phyloP scores from a whole-genome alignment of 305 asterid genomes.

The Fraxinus velutina region DNA sequence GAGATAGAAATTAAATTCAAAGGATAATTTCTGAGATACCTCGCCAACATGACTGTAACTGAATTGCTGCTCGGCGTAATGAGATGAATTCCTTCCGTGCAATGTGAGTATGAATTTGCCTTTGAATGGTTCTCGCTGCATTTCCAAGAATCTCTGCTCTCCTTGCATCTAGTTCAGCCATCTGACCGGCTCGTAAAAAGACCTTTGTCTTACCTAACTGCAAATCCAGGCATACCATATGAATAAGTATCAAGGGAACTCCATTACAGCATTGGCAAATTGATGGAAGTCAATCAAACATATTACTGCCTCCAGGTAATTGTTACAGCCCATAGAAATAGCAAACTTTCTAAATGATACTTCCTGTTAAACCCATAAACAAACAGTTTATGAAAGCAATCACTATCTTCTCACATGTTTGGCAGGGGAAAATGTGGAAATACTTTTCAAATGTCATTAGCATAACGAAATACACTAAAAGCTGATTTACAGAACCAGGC shows the following conservation, averaged over 20 bases:
- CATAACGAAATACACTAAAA: background rate
- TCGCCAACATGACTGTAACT: slow-evolving; percentile 97
- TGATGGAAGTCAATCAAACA: background rate
- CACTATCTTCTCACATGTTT: background rate
- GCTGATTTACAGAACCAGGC: background rate
- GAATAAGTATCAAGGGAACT: slow-evolving; percentile 8
- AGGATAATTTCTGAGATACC: slow-evolving; percentile 43
- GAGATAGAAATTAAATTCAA: background rate
- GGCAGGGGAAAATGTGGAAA: background rate
- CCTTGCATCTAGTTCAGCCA: slow-evolving; percentile 98
- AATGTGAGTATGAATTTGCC: slow-evolving; percentile 90
- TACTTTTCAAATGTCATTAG: background rate
- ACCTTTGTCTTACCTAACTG: slow-evolving; percentile 99
- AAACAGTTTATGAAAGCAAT: background rate
- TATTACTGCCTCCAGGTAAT: background rate
- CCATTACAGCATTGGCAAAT: background rate
- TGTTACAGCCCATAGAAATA: background rate
- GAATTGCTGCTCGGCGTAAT: slow-evolving; percentile 75
- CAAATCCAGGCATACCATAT: slow-evolving; percentile 27
- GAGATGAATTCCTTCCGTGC: slow-evolving; percentile 80
- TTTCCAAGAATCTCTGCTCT: slow-evolving; percentile 97
- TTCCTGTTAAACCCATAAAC: background rate
- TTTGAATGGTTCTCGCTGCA: slow-evolving; percentile 93
- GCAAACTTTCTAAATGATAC: background rate
- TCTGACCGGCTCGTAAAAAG: slow-evolving; percentile 99